A percentile compares a stretch with the other conserved stretches of the same genome.
phyloP scores from a whole-genome alignment of 108 stramenopile genomes.

The Pseudonitzschia pungens region DNA sequence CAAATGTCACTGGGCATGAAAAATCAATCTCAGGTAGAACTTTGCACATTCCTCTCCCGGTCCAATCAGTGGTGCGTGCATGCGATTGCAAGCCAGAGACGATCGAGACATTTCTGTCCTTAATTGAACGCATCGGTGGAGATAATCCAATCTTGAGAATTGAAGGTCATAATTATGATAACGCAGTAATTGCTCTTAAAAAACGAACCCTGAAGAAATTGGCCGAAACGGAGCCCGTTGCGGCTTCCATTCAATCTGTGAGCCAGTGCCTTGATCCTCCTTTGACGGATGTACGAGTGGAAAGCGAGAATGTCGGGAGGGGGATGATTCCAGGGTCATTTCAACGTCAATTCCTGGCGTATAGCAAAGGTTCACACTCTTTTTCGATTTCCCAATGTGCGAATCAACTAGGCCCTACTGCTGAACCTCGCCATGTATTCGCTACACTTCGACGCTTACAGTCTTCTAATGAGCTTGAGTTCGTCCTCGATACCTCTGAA shows the following conservation, averaged over 20 bases:
- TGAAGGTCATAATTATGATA: slow-evolving; percentile 70
- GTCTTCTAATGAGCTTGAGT: slow-evolving; percentile 64
- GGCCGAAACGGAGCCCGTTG: slow-evolving; percentile 55
- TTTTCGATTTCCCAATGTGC: slow-evolving; percentile 76
- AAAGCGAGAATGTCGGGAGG: background rate
- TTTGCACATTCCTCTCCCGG: slow-evolving; percentile 61
- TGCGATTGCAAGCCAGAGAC: slow-evolving; percentile 84
- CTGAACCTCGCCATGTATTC: slow-evolving; percentile 84
- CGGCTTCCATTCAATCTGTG: slow-evolving; percentile 51
- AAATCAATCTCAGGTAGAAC: background rate
- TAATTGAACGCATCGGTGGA: slow-evolving; percentile 64
- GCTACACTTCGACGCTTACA: slow-evolving; percentile 82
- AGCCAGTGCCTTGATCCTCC: slow-evolving; percentile 43
- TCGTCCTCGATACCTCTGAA: slow-evolving; percentile 53
- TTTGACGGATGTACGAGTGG: slow-evolving; percentile 28
- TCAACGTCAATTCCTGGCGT: slow-evolving; percentile 57
- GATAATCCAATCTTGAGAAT: slow-evolving; percentile 54
- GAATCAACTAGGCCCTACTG: slow-evolving; percentile 57
- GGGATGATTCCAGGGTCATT: slow-evolving; percentile 10
- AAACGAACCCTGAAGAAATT: slow-evolving; percentile 66
- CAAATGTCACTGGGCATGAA: background rate
- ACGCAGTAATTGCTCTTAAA: slow-evolving; percentile 66
- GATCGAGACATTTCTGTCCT: slow-evolving; percentile 80
- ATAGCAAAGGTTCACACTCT: slow-evolving; percentile 66
- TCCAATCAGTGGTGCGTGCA: slow-evolving; percentile 41